Evolutionary conservation across 164 flowering plant genomes (phyloP), one percentile per base, ranked within the genome.

Genomic region (Macadamia integrifolia): DNA sequence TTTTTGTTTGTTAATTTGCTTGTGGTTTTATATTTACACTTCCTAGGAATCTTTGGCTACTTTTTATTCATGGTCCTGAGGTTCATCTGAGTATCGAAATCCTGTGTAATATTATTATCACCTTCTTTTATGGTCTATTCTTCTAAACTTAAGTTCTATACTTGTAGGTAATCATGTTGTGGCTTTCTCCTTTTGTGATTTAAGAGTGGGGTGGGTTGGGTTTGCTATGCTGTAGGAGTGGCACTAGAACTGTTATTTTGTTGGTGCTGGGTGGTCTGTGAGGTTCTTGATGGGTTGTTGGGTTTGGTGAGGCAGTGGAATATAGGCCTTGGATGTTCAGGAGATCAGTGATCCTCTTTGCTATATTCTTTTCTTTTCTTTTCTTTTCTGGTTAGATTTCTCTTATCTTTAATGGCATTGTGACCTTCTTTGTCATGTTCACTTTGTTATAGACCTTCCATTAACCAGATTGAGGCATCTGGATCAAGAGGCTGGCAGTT

Each of bases 401-500:
- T 43, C 55, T 18, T 0, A 65, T 70, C 10, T 35, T 35, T 35
- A 35, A 35, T 35, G 40, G 1, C 66, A 35, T 1, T 31, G 44
- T 65, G n/a, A 56, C 32, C 18, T 70, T 57, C 9, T 46, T 49
- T 40, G 57, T 70, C 15, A 3, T 52, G 44, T 53, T 67, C 11
- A 60, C 18, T 62, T 66, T 74, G 49, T 61, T 69, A 76, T 69
- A 86, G 92, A 56, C 56, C 73, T 30, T 6, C 72, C 6, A 10
- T 58, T 15, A 59, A 66, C 63, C 80, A 52, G 59, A 72, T 62
- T 61, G 76, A 74, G 62, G n/a, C 72, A 65, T 70, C 82, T 60
- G 79, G 66, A 62, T 69, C 66, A 57, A 84, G 79, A 67, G 57
- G 76, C 52, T 78, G 71, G 71, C 65, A 66, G 61, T 65, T 87